Base-by-base conservation (phyloP, 1,139 yeast genomes). In the Wickerhamomyces sp. region DNA sequence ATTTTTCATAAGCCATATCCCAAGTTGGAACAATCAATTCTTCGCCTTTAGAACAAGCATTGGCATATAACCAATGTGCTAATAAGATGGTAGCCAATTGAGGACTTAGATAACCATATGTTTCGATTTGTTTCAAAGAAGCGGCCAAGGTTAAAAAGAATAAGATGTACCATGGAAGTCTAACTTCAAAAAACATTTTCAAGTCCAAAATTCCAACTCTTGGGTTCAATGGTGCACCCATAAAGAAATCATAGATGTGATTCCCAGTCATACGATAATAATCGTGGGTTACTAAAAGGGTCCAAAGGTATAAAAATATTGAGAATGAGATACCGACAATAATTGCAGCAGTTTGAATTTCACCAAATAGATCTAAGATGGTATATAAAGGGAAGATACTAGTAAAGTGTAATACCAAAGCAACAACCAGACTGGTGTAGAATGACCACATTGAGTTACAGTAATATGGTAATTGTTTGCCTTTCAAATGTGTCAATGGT, bases 1-100 rank as follows among this genome's bases (percentile, higher is more conserved):
- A 92, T 67, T 94, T 92, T 64, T 92, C 98, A 64, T 92, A 92
- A 35, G 96, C 97, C 97, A 92, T 90, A 64, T 92, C 98, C 98
- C 98, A 92, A 16, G 96, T 84, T 49, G 97, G 96, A 44, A 90
- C 96, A 61, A 92, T 90, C 55, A 90, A 72, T 61, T 94, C 97
- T 67, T 92, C 98, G 51, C 97, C 98, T 67, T 92, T 92, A 45
- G 96, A 84, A 67, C 97, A 92, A 3, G 97, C 96, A 60, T 92
- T 92, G 48, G 96, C 96, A 58, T 92, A 92, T 40, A 89, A 70
- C 87, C 95, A 92, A 61, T 90, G 95, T 15, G 95, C 97, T 47
- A 83, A 68, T 52, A 87, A 66, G 33, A 89, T 72, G 49, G 85
- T 80, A 40, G 72, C 70, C 35, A 89, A 81, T 63, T 89, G 96